Conservation (phyloP, 441 rosid genomes). For the Erodium texanum region DNA sequence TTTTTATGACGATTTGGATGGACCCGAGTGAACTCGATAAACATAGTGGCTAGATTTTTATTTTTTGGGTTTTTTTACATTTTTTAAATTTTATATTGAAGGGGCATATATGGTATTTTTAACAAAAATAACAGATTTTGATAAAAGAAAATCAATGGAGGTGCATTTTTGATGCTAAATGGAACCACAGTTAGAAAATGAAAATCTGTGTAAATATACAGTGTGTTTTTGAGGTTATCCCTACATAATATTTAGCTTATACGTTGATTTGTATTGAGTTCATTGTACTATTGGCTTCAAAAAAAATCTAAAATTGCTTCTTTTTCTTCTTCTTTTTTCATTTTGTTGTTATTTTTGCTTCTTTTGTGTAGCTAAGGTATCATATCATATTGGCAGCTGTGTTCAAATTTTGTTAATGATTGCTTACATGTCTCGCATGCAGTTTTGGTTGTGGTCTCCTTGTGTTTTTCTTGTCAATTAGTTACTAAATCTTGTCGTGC, state of each 20-base stretch:
- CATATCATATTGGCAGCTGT: background rate
- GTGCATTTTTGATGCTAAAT: no score
- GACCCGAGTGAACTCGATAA: no score
- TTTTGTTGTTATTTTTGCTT: slow-evolving; percentile 1
- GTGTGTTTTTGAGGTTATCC: no score
- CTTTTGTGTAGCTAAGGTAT: background rate
- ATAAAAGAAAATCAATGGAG: no score
- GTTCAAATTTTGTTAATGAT: background rate
- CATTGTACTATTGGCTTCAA: background rate
- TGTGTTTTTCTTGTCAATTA: slow-evolving; percentile 5
- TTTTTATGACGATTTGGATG: no score
- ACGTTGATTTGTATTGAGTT: background rate
- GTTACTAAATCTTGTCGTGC: slow-evolving; percentile 11
- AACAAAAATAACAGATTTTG: no score
- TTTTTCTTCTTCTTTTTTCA: background rate
- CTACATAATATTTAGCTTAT: background rate
- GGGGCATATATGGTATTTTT: no score
- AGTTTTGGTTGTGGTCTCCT: background rate
- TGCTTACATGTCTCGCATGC: background rate
- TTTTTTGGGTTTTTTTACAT: no score
- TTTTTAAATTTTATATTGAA: no score
- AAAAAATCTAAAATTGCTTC: background rate
- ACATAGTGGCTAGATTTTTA: no score
- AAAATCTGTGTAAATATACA: no score
- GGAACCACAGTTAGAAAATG: no score